A percentile compares a stretch with the other conserved stretches of the same genome.
Conservation (phyloP, 1,284 basidiomycete species). For the Polyporus tsugae region DNA sequence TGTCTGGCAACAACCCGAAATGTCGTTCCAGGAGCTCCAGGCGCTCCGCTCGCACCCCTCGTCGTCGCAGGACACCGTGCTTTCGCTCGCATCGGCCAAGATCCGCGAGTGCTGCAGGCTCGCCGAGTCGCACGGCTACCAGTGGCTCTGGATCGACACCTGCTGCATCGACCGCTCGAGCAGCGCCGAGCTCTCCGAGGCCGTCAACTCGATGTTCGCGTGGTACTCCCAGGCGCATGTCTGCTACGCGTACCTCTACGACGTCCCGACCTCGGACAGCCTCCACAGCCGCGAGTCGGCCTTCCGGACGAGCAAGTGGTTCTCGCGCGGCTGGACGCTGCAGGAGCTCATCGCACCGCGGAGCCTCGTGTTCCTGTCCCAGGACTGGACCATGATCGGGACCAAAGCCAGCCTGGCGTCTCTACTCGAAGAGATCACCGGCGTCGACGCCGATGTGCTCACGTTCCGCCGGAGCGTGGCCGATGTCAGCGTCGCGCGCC, state of each 20-base stretch:
- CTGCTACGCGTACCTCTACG: constrained; percentile 26
- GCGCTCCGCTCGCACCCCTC: constrained; percentile 6
- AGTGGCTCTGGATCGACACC: constrained; percentile 34
- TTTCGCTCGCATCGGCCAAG: constrained; percentile 18
- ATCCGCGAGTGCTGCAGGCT: constrained; percentile 27
- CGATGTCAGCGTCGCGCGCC: constrained; percentile 30
- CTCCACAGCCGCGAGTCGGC: constrained; percentile 1
- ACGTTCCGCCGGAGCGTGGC: constrained; percentile 25
- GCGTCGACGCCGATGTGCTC: constrained; percentile 30
- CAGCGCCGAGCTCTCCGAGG: constrained; percentile 32
- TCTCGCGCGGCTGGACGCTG: constrained; percentile 31
- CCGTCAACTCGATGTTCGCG: constrained; percentile 30
- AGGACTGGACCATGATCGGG: constrained; percentile 27
- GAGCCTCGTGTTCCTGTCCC: constrained; percentile 24
- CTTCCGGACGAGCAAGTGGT: constrained; percentile 28
- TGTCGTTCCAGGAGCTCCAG: constrained; percentile 31
- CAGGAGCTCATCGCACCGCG: constrained; percentile 32
- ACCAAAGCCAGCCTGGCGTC: constrained; percentile 29
- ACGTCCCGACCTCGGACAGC: constrained; percentile 16
- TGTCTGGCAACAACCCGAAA: constrained; percentile 27
- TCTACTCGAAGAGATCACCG: constrained; percentile 28
- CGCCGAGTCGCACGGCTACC: constrained; percentile 26
- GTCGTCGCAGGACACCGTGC: constrained; percentile 7
- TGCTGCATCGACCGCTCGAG: constrained; percentile 32
- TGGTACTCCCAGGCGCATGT: constrained; percentile 25